Evolutionary conservation across 306 rosid species (phyloP).

Genomic region (Cucumis sativus): DNA sequence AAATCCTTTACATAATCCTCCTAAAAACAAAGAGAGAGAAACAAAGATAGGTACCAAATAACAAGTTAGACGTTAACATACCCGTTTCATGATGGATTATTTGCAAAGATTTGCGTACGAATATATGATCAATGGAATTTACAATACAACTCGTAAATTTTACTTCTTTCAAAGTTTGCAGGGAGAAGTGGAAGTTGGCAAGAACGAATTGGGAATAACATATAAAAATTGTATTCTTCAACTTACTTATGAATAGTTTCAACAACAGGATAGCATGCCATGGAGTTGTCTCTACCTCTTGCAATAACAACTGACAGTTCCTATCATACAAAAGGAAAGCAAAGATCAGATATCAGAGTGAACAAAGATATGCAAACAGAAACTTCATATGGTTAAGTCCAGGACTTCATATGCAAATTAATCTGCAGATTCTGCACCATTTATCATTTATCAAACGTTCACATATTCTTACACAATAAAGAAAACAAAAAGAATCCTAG

Average conservation of each 20-base stretch:
- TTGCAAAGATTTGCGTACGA: not conserved
- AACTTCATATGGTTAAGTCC: not conserved
- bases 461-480: not conserved
- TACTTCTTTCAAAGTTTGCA: not conserved
- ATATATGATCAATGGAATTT: not conserved
- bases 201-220: not conserved
- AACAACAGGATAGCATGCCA: slow-evolving; percentile 72
- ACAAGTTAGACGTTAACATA: not conserved
- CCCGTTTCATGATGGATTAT: not conserved
- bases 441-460: not conserved
- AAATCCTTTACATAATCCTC: not conserved
- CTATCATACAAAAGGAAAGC: slow-evolving; percentile 21
- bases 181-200: not conserved
- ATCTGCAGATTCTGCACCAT: not conserved
- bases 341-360: not conserved
- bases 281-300: slow-evolving; percentile 72
- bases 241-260: slow-evolving; percentile 92
- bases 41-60: not conserved
- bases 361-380: not conserved
- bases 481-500: not conserved
- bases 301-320: slow-evolving; percentile 83
- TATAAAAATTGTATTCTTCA: slow-evolving; percentile 1
- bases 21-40: not conserved
- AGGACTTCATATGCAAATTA: not conserved
- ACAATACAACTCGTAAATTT: not conserved